Conservation (phyloP, 2,329 filamentous ascomycete genomes). For the Raffaelea albimanens region DNA sequence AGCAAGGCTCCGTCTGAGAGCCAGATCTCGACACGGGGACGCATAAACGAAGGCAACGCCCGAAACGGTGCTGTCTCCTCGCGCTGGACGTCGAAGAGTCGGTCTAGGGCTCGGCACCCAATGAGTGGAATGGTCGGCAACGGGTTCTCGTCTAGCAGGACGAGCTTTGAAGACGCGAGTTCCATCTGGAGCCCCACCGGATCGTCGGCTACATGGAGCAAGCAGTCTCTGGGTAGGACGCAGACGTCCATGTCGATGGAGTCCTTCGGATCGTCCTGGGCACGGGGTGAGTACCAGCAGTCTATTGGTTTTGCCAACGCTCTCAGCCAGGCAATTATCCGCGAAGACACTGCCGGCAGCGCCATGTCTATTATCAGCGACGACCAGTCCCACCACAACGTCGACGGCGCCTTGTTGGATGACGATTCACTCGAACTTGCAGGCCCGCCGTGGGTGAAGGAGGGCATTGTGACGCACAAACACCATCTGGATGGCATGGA, state of each 20-base stretch:
- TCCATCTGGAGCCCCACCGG: conserved; percentile 80
- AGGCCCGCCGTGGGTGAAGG: conserved; percentile 96
- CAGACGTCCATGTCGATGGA: conserved; percentile 88
- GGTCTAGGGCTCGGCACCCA: conserved; percentile 51
- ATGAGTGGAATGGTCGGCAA: conserved; percentile 52
- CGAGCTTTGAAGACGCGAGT: conserved; percentile 83
- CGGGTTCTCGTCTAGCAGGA: conserved; percentile 81
- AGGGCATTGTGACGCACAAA: conserved; percentile 92
- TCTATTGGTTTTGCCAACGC: conserved; percentile 97
- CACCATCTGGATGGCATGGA: conserved; percentile 87
- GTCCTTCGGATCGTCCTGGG: conserved; percentile 63
- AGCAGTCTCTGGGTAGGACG: conserved; percentile 82
- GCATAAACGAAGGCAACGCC: conserved; percentile 47
- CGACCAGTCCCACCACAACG: conserved; percentile 28
- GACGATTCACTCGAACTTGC: conserved; percentile 87
- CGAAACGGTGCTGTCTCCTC: conserved; percentile 40
- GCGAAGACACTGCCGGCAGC: conserved; percentile 56
- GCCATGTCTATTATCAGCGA: conserved; percentile 47
- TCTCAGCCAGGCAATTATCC: conserved; percentile 90
- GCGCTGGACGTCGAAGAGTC: conserved; percentile 76
- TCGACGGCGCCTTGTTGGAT: conserved; percentile 60
- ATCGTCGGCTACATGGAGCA: conserved; percentile 93
- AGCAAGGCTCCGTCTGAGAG: conserved; percentile 89
- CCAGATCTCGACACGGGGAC: conserved; percentile 59
- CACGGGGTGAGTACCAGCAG: conserved; percentile 76